Evolutionary conservation across 345 rosid genomes (phyloP), one percentile per base, ranked within the genome.

Genomic region (Linum usitatissimum): DNA sequence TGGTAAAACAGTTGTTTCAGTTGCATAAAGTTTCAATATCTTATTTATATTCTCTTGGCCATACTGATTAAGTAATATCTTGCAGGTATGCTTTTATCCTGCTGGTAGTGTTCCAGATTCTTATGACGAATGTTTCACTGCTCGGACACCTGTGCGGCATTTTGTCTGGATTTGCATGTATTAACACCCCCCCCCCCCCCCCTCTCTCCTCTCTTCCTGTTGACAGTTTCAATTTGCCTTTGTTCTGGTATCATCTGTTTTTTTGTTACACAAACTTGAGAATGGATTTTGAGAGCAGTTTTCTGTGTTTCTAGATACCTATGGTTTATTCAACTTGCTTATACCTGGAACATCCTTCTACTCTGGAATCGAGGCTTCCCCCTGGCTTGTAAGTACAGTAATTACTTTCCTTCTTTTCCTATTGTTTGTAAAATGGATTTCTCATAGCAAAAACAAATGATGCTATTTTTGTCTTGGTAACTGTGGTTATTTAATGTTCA

Each of bases 121-220:
- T 93, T 57, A 86, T 93, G 96, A 67, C 92, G 65, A 93, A 93
- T 67, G 92, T 93, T 53, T 93, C 99, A 3, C 84, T 93, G 64
- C 92, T 93, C 51, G 99, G 99, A 60, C 99, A 90, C 71, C 83
- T 93, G 31, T 90, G 92, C 53, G 97, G 99, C 76, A 90, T 93
- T 81, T 71, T 93, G 66, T 90, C 99, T 31, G 96, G 99, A 61
- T 90, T 87, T 83, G 89, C 96, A 69, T 93, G 97, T 93, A 74
- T 40, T 70, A 28, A 58, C 72, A 15, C 68, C 60, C 18, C 60
- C n/a, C n/a, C n/a, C n/a, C n/a, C n/a, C n/a, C n/a, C n/a, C n/a
- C n/a, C n/a, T n/a, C n/a, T n/a, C n/a, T n/a, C n/a, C n/a, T n/a
- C n/a, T n/a, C n/a, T n/a, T 64, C 68, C 64, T 18, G 42, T 66